These are phyloP conservation scores for Cladophialophora bantiana DNA, from an alignment of 2,329 filamentous ascomycete species.

Conservation along the genomic window DNA sequence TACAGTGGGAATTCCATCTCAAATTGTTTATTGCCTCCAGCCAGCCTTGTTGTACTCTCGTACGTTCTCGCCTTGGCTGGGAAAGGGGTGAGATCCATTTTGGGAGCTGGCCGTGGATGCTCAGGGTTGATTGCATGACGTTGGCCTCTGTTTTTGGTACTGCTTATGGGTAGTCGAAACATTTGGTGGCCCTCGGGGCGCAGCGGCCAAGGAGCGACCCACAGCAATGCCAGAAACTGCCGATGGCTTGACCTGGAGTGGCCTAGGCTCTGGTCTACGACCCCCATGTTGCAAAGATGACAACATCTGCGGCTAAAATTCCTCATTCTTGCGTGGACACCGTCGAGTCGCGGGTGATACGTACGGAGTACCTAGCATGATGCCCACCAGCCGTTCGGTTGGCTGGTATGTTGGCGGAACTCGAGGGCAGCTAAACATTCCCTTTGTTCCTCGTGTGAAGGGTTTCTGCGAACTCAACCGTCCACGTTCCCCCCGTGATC, in stretches of 20 bases:
- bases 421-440: neutral
- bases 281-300: neutral
- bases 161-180: neutral
- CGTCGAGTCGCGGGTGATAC: neutral
- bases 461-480: neutral
- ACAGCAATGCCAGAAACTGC: neutral
- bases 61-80: neutral
- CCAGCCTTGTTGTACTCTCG: neutral
- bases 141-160: neutral
- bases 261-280: neutral
- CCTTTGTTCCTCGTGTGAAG: neutral
- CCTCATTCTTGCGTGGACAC: slow-evolving; percentile 10
- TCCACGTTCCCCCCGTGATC: neutral
- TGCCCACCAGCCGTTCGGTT: neutral
- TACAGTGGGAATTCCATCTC: neutral
- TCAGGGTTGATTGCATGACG: neutral
- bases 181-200: neutral
- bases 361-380: too few species aligned
- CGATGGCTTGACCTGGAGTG: neutral
- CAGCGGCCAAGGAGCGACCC: neutral
- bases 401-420: neutral
- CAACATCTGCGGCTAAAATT: slow-evolving; percentile 15
- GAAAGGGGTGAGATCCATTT: neutral
- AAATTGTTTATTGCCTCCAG: neutral
- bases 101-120: neutral